Evolutionary conservation across 352 stramenopile species (phyloP), one percentile per base, ranked within the genome.

Genomic region (Phytophthora gonapodyides): DNA sequence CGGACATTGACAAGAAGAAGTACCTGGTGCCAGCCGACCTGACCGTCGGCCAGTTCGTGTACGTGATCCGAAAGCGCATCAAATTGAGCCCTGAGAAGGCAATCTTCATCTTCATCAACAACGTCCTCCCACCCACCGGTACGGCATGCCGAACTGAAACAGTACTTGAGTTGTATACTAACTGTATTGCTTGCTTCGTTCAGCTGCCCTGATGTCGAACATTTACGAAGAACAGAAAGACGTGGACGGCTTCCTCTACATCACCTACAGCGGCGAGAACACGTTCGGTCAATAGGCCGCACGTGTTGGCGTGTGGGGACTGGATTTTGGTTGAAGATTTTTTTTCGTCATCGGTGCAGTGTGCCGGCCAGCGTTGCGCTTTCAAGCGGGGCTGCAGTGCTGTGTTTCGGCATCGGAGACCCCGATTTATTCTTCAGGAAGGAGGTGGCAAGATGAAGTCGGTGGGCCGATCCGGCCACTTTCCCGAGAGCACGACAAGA

Each of bases 1-100:
- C 97, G 19, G 97, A 99, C 70, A 99, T 99, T 88, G 97, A 99
- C 80, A 99, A 99, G 88, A 99, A 99, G 80, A 99, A 99, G 83
- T 99, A 99, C 76, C 78, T 99, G 44, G 97, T 99, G 47, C 97
- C 97, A 7, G 88, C 94, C 38, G 96, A 99, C 71, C 73, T 99
- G 64, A 99, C 96, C 42, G 96, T 99, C 7, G 97, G 98, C 5
- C 97, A 99, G 80, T 99, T 99, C 69, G 94, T 99, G 59, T 99
- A 99, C 75, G 97, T 99, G 40, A 99, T 99, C 75, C 94, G 97
- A 62, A 99, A 99, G 86, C 93, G 98, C 60, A 99, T 99, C 75
- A 99, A 99, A 82, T 76, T 99, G 57, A 97, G 94, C 53, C 93
- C 97, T 1, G 97, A 99, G 73, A 94, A 94, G 69, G 97, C 97